Evolutionary conservation across 208 protist species (phyloP).

Genomic region (Leishmania lainsoni): DNA sequence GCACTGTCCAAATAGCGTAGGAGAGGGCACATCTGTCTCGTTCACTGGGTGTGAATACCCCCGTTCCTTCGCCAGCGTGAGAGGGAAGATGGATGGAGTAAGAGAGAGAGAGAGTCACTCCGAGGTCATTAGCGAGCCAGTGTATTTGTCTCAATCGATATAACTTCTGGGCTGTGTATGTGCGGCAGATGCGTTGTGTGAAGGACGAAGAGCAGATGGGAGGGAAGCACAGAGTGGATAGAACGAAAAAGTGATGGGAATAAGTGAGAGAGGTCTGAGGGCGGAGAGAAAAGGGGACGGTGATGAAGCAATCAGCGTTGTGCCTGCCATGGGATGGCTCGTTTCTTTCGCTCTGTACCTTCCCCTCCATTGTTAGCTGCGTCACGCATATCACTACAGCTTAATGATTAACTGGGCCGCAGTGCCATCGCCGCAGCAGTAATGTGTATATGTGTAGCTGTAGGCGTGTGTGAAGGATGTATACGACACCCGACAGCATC

Average conservation of each 20-base stretch:
- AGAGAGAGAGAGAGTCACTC: neutral
- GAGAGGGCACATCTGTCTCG: neutral
- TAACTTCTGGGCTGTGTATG: neutral
- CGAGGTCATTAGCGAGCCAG: neutral
- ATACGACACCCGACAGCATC: neutral
- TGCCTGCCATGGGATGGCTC: neutral
- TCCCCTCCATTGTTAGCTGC: neutral
- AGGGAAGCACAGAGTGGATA: neutral
- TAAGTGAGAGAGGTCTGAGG: neutral
- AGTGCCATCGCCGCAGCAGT: neutral
- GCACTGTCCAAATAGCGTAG: neutral
- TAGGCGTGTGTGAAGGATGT: slow-evolving; percentile 5
- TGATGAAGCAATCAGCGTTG: neutral
- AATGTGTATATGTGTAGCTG: neutral
- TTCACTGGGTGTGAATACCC: neutral
- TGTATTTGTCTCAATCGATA: neutral
- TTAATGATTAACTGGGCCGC: neutral
- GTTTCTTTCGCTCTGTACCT: neutral
- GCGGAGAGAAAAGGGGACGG: neutral
- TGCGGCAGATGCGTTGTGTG: neutral
- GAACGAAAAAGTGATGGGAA: neutral
- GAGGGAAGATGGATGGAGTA: neutral
- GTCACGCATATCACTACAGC: neutral
- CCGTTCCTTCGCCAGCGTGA: neutral
- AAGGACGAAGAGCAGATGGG: neutral